Base-by-base conservation (phyloP, 2,329 filamentous ascomycete genomes). In the Beauveria sp. region DNA sequence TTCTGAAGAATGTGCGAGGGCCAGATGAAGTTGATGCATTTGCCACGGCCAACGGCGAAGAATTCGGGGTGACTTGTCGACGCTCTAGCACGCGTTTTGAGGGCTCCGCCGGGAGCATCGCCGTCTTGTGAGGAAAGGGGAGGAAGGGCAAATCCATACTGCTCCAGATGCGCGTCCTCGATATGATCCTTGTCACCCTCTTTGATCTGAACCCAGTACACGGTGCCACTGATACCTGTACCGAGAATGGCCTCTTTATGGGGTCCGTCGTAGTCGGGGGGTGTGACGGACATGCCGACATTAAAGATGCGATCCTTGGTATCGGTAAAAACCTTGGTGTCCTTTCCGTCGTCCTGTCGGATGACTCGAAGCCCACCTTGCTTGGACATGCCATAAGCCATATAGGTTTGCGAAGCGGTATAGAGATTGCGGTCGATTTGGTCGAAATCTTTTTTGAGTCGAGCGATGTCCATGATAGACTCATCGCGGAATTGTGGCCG, bases 361-460 rank as follows among this genome's bases (percentile, higher is more conserved):
- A 99, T 97, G 62, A 99, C 89, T 62, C 93, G 88, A 69, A 99
- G 85, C 53, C 95, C 95, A 56, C 92, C 92, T 66, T 92, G 91
- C 79, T 96, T 97, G 49, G 90, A 90, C 80, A 96, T 90, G 49
- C 91, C 92, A 70, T 98, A 99, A 6, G 91, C 88, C 75, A 99
- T 98, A 77, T 95, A 96, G 64, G 88, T 89, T 70, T 91, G 88
- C 28, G 91, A 93, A 20, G 93, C 93, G 5, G 93, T 89, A 55
- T 93, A 93, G 38, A 99, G 83, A 65, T 93, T 96, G 66, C 96
- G 90, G 72, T 99, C 95, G 65, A 97, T 88, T 76, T 98, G 95
- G 71, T 99, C 95, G 69, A 98, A 98, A 5, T 96, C 92, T 77
- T 98, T 98, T 82, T 96, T 96, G 66, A 98, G 82, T 62, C 92